These are phyloP conservation scores for Cymbopogon flexuosus DNA, from an alignment of 202 grass and related monocot genomes.

Conservation along the genomic window DNA sequence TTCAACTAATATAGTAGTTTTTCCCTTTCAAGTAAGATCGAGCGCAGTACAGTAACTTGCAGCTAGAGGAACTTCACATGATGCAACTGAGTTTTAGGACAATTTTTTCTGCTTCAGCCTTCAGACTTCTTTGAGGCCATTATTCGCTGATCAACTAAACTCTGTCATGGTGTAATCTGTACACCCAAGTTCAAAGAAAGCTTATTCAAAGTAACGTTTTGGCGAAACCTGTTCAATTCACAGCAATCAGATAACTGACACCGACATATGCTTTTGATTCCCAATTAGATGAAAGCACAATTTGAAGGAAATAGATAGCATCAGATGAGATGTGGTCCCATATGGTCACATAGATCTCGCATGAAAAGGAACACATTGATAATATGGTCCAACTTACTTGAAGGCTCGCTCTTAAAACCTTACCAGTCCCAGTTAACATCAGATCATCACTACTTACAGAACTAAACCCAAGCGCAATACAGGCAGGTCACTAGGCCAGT, in stretches of 20 bases:
- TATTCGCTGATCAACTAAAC: not conserved
- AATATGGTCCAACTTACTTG: not conserved
- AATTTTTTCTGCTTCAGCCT: not conserved
- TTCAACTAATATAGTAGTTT: too few species aligned
- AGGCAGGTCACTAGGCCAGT: not conserved
- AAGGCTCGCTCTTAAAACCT: not conserved
- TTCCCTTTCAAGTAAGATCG: not conserved
- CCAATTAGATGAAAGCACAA: not conserved
- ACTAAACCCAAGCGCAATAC: not conserved
- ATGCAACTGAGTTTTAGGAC: conserved; percentile 5
- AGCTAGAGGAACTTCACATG: not conserved
- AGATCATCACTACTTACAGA: not conserved
- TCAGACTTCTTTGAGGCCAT: not conserved
- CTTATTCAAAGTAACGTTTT: not conserved
- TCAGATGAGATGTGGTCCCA: not conserved
- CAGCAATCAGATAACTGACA: not conserved
- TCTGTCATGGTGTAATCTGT: not conserved
- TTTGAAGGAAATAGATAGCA: not conserved
- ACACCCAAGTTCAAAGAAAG: not conserved
- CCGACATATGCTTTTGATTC: not conserved
- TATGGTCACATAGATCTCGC: conserved; percentile 17
- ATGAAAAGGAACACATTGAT: conserved; percentile 16
- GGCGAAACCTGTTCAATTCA: not conserved
- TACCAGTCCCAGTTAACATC: not conserved
- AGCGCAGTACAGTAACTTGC: not conserved